Conservation (phyloP, 2,329 filamentous ascomycete species). For the Akanthomyces dipterigenus region DNA sequence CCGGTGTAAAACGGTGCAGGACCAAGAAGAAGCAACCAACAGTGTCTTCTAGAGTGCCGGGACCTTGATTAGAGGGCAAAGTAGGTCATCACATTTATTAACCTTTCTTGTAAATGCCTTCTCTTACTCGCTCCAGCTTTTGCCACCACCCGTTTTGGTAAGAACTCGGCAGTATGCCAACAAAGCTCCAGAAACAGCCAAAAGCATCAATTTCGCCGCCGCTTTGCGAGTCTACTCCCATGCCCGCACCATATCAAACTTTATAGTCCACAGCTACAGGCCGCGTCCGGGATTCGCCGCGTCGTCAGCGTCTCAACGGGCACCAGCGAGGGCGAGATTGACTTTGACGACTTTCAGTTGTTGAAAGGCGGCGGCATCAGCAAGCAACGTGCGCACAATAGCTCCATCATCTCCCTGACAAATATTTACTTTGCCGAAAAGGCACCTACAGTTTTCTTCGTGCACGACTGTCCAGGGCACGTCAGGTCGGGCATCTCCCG, state of each 20-base stretch:
- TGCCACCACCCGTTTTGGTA: background rate
- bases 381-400: background rate
- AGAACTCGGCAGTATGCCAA: background rate
- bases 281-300: background rate
- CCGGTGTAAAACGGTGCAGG: constrained; percentile 38
- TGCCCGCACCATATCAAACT: constrained; percentile 47
- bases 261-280: constrained; percentile 40
- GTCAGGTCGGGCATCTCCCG: background rate
- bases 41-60: constrained; percentile 40
- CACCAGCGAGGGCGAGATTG: background rate
- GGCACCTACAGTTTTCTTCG: background rate
- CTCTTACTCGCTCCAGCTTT: background rate
- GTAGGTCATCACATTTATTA: constrained; percentile 8
- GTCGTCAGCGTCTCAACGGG: background rate
- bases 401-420: background rate
- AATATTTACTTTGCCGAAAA: background rate
- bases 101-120: background rate
- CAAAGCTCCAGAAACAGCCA: constrained; percentile 40
- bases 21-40: constrained; percentile 37
- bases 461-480: background rate
- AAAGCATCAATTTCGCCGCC: constrained; percentile 47
- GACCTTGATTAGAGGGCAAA: constrained; percentile 19
- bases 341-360: background rate
- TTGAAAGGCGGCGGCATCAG: background rate
- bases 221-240: constrained; percentile 51